Base-by-base conservation (phyloP, 805 yeast species). In the Barnettozyma pratensis region DNA sequence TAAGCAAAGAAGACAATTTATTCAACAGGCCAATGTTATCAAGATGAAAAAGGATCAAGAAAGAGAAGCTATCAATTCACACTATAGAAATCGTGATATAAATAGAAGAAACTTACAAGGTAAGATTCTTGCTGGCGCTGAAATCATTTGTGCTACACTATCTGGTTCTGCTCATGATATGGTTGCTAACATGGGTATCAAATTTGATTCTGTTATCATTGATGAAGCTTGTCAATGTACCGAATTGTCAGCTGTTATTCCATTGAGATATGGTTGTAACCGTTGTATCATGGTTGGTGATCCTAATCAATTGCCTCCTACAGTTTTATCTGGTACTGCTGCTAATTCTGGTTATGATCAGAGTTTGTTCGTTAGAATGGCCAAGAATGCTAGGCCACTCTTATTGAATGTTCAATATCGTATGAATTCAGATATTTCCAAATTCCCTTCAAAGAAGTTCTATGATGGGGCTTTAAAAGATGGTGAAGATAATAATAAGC, bases 181-280 rank as follows among this genome's bases (percentile, higher is more conserved):
- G 51, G 73, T 92, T 38, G 81, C 89, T 0, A 75, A 81, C 39
- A 69, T 92, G 61, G 81, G 89, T 8, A 76, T 89, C 59, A 77
- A 79, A 39, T 92, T 94, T 63, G 96, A 87, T 43, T 88, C 96
- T 4, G 97, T 94, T 2, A 83, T 92, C 44, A 84, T 92, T 52
- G 99, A 92, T 70, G 99, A 92, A 66, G 99, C 99, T 2, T 95
- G 97, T 56, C 99, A 92, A 66, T 86, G 96, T 79, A 91, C 94
- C 37, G 99, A 92, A 62, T 63, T 92, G 35, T 88, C 97, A 7
- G 87, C 96, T 0, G 77, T 94, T 28, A 92, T 92, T 58, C 99
- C 99, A 0, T 71, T 94, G 54, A 74, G 96, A 60, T 94, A 91
- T 64, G 98, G 98, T 2, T 87, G 95, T 58, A 82, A 76, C 51